Percentiles rank a stretch among this genome's conserved stretches.
phyloP scores from a whole-genome alignment of 768 basidiomycete genomes.

The Tulasnella sp. region DNA sequence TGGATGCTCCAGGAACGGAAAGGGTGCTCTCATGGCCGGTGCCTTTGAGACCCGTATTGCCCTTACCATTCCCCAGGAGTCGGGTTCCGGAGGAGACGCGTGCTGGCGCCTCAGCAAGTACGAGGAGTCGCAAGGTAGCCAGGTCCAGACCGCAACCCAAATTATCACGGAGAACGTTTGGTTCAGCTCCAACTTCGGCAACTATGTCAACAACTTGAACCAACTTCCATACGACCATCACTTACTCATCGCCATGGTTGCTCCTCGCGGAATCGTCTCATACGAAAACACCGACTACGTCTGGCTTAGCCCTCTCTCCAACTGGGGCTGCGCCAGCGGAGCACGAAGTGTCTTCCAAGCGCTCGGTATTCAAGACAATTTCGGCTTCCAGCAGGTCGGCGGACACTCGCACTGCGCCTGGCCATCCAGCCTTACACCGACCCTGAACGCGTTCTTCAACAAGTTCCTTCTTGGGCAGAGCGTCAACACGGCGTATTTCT shows the following conservation, averaged over 20 bases:
- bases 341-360: conserved; percentile 43
- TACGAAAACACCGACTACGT: conserved; percentile 50
- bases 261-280: conserved; percentile 46
- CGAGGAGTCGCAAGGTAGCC: conserved; percentile 37
- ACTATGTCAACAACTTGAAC: conserved; percentile 40
- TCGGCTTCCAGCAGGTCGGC: conserved; percentile 50
- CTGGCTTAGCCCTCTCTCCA: conserved; percentile 49
- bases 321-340: conserved; percentile 46
- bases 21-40: conserved; percentile 52
- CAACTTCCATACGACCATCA: conserved; percentile 53
- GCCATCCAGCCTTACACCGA: conserved; percentile 40
- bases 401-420: conserved; percentile 50
- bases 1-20: conserved; percentile 54
- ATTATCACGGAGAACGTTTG: conserved; percentile 57
- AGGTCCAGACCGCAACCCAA: conserved; percentile 48
- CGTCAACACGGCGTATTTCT: conserved; percentile 38
- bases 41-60: conserved; percentile 53
- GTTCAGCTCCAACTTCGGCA: conserved; percentile 46
- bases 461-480: conserved; percentile 46
- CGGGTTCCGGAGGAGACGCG: conserved; percentile 52
- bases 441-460: conserved; percentile 48
- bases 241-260: conserved; percentile 46
- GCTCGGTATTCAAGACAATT: conserved; percentile 39
- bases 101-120: conserved; percentile 53
- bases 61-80: conserved; percentile 55